Conservation (phyloP, 2,329 filamentous ascomycete species). For the Beauveria brongniartii region DNA sequence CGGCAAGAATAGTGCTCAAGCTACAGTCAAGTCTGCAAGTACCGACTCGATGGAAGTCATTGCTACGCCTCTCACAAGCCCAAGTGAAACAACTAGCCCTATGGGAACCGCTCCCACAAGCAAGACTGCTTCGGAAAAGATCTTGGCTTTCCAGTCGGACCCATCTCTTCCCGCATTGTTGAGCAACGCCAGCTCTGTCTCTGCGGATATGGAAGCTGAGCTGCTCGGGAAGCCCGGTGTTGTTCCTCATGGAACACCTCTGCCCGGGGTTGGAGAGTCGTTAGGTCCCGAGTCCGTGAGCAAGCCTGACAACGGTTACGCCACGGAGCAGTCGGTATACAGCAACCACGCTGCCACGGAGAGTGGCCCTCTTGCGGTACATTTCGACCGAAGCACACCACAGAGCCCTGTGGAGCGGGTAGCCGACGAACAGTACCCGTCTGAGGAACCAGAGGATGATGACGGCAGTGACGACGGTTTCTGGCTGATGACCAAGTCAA, state of each 20-base stretch:
- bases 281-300: conserved; percentile 43
- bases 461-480: conserved; percentile 49
- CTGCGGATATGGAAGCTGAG: conserved; percentile 54
- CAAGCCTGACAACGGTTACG: conserved; percentile 39
- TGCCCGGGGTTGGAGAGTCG: conserved; percentile 45
- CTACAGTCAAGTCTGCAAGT: conserved; percentile 42
- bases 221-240: conserved; percentile 44
- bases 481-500: conserved; percentile 44
- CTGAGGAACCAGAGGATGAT: conserved; percentile 36
- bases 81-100: conserved; percentile 44
- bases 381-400: conserved; percentile 17
- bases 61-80: conserved; percentile 46
- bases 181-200: conserved; percentile 57
- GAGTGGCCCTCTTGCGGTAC: conserved; percentile 24
- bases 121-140: conserved; percentile 37
- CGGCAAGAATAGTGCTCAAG: background rate
- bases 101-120: conserved; percentile 32
- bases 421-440: conserved; percentile 5
- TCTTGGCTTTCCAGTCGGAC: conserved; percentile 51
- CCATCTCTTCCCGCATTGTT: conserved; percentile 56
- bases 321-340: conserved; percentile 37
- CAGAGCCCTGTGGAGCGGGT: conserved; percentile 9
- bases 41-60: conserved; percentile 41
- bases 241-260: conserved; percentile 31
- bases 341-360: conserved; percentile 24